phyloP scores from a whole-genome alignment of 73 alveolate genomes.

The Paramecium biaurelia region DNA sequence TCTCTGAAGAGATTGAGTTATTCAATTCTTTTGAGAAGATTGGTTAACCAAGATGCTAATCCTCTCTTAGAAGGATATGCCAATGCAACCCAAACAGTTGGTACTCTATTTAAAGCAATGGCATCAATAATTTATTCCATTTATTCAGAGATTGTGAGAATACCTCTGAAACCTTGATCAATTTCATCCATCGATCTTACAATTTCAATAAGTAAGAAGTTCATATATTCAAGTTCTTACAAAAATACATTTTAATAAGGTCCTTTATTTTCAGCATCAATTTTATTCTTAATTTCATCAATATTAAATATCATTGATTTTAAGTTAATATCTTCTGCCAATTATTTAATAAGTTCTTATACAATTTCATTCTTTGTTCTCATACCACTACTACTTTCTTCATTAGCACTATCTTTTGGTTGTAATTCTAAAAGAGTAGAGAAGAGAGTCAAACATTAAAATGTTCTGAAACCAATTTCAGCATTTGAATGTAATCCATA shows the following conservation, averaged over 20 bases:
- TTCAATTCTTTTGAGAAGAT: slow-evolving; percentile 93
- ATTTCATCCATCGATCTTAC: slow-evolving; percentile 90
- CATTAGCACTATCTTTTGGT: slow-evolving; percentile 93
- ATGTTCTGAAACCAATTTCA: slow-evolving; percentile 99
- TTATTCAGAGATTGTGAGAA: slow-evolving; percentile 92
- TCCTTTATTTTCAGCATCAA: slow-evolving; percentile 91
- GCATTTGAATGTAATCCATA: slow-evolving; percentile 99
- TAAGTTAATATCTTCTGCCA: slow-evolving; percentile 76
- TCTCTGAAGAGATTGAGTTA: slow-evolving; percentile 93
- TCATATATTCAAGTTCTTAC: slow-evolving; percentile 98
- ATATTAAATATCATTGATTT: slow-evolving; percentile 82
- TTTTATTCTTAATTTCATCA: slow-evolving; percentile 85
- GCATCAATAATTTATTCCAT: slow-evolving; percentile 94
- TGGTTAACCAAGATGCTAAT: slow-evolving; percentile 97
- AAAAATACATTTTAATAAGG: slow-evolving; percentile 96
- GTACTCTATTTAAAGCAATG: slow-evolving; percentile 92
- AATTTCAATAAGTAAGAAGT: slow-evolving; percentile 85
- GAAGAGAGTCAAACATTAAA: slow-evolving; percentile 89
- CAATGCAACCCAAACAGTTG: slow-evolving; percentile 93
- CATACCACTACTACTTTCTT: slow-evolving; percentile 85
- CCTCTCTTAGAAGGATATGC: slow-evolving; percentile 98
- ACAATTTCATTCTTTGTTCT: slow-evolving; percentile 84
- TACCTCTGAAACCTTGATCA: slow-evolving; percentile 94
- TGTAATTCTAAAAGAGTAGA: slow-evolving; percentile 88
- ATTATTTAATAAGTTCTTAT: slow-evolving; percentile 75